Percentiles rank a stretch among this genome's conserved stretches.
Conservation (phyloP, 768 basidiomycete species). For the Leccinum barrowsii region DNA sequence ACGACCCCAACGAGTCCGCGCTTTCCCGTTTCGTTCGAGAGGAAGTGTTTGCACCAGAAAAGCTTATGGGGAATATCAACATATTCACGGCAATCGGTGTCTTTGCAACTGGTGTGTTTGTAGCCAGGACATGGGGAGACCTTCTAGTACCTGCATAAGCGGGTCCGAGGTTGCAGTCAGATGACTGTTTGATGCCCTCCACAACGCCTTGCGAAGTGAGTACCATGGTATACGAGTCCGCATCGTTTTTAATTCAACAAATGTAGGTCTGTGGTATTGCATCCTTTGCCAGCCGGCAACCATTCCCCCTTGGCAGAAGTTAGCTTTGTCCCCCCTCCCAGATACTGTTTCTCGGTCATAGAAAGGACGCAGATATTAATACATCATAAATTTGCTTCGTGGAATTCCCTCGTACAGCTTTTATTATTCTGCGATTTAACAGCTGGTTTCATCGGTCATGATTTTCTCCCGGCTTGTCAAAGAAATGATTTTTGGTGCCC, state of each 20-base stretch:
- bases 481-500: neutral
- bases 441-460: neutral
- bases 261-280: constrained; percentile 3
- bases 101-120: constrained; percentile 69
- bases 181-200: neutral
- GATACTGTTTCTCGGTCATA: constrained; percentile 17
- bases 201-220: constrained; percentile 7
- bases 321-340: constrained; percentile 19
- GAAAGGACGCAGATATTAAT: constrained; percentile 16
- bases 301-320: constrained; percentile 8
- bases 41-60: constrained; percentile 70
- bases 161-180: neutral
- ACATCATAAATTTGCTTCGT: constrained; percentile 10
- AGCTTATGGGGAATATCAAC: constrained; percentile 69
- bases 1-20: constrained; percentile 60
- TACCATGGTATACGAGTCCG: neutral
- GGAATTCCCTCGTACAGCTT: constrained; percentile 2
- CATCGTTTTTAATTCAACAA: neutral
- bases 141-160: constrained; percentile 62
- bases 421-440: neutral
- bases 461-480: neutral
- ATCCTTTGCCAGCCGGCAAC: neutral
- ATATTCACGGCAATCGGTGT: constrained; percentile 61
- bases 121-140: constrained; percentile 75
- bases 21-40: constrained; percentile 55